Evolutionary conservation across 306 rosid genomes (phyloP), one percentile per base, ranked within the genome.

Genomic region (Prosopis cineraria): DNA sequence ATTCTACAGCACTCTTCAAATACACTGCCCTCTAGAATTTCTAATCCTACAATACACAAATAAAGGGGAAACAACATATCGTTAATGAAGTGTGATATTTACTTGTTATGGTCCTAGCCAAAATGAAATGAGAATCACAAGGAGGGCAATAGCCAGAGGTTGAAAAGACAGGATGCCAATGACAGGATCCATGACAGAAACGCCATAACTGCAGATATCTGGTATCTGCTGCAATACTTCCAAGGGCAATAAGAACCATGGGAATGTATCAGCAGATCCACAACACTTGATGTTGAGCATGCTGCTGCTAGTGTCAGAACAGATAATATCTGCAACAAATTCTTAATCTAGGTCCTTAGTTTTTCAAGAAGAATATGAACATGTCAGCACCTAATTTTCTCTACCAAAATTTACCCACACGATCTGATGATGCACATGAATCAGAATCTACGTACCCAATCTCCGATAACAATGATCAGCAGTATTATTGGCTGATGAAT

Each of bases 91-190:
- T 30, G 55, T 66, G 70, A 71, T 68, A 34, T 72, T 44, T 66
- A 76, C 77, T 72, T 67, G n/a, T n/a, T n/a, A 73, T 52, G 31
- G 68, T 27, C 6, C 22, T 8, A n/a, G n/a, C n/a, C n/a, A 6
- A 76, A 27, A 37, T 29, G 67, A 34, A 56, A 71, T 33, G 44
- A 56, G 81, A 81, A 79, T 87, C 79, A 85, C 79, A 91, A 76
- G 43, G 96, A 88, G 68, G 96, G 89, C 81, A 93, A 87, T 77
- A 93, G 76, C 90, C 93, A 93, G 29, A 93, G 91, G 82, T 93
- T 93, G 70, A 86, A 83, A 39, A 93, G 92, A 60, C 85, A 86
- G 47, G 98, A 88, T 31, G 92, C 80, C 70, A 85, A 67, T 27
- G 90, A 87, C 66, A 90, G 82, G 78, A 88, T 72, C 97, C 98